These are phyloP conservation scores for Senecio squalidus DNA, from an alignment of 140 eudicot genomes.

Conservation along the genomic window DNA sequence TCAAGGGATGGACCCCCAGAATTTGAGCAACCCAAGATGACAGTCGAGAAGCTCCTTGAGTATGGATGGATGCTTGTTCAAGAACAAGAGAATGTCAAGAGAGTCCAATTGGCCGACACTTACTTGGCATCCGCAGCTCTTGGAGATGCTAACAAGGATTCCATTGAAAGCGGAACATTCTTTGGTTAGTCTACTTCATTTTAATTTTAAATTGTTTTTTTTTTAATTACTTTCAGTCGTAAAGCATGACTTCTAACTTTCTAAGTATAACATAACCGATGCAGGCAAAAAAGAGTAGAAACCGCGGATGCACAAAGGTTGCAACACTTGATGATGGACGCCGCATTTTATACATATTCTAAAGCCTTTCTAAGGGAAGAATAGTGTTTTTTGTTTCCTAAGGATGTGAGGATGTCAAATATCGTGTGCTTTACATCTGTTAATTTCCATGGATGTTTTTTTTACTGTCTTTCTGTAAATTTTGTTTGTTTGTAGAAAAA, in stretches of 20 bases:
- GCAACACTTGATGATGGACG: slow-evolving; percentile 55
- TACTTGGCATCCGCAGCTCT: slow-evolving; percentile 87
- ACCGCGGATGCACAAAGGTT: slow-evolving; percentile 47
- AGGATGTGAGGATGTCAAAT: slow-evolving; percentile 31
- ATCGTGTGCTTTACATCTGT: slow-evolving; percentile 30
- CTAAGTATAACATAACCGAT: not conserved
- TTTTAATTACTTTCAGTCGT: not conserved
- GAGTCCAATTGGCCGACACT: slow-evolving; percentile 88
- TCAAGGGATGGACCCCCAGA: slow-evolving; percentile 86
- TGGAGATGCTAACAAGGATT: slow-evolving; percentile 91
- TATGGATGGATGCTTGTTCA: slow-evolving; percentile 85
- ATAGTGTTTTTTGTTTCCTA: slow-evolving; percentile 2
- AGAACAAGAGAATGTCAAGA: slow-evolving; percentile 96
- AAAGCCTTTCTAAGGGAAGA: slow-evolving; percentile 15
- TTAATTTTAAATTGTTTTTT: not conserved
- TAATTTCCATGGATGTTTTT: slow-evolving; percentile 11
- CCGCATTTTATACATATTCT: slow-evolving; percentile 37
- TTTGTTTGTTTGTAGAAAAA: slow-evolving; percentile 28
- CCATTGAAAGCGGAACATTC: slow-evolving; percentile 66
- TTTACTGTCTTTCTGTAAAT: slow-evolving; percentile 26
- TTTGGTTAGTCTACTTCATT: slow-evolving; percentile 33
- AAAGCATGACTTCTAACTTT: not conserved
- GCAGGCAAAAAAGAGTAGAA: slow-evolving; percentile 53
- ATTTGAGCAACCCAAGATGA: slow-evolving; percentile 88
- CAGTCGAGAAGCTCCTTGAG: slow-evolving; percentile 72